Evolutionary conservation across 345 rosid genomes (phyloP).

Genomic region (Acer campestre): DNA sequence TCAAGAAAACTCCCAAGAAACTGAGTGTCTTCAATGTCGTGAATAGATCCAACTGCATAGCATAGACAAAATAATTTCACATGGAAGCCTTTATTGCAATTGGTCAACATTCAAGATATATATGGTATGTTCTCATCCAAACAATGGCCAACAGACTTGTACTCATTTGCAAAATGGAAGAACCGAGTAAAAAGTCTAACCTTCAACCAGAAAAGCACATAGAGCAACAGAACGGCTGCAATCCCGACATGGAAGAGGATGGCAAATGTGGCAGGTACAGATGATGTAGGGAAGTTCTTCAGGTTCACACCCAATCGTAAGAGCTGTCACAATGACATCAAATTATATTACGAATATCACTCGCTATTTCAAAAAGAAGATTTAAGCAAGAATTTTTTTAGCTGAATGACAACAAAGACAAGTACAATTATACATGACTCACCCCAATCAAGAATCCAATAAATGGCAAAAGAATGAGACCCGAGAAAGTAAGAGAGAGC

Average conservation of each 20-base stretch:
- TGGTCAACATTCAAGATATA: neutral
- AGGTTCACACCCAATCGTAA: constrained; percentile 72
- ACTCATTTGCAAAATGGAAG: neutral
- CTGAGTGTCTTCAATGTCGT: constrained; percentile 79
- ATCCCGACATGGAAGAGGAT: constrained; percentile 84
- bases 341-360: constrained; percentile 1
- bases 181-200: constrained; percentile 31
- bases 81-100: neutral
- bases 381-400: neutral
- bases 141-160: neutral
- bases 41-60: constrained; percentile 83
- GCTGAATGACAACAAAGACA: neutral
- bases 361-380: neutral
- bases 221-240: constrained; percentile 82
- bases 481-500: constrained; percentile 86
- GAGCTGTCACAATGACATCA: constrained; percentile 50
- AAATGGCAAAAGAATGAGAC: constrained; percentile 69
- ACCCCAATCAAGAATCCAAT: constrained; percentile 89
- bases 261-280: constrained; percentile 64
- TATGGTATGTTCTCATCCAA: neutral
- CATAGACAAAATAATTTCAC: neutral
- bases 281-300: constrained; percentile 81
- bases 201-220: constrained; percentile 95
- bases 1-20: constrained; percentile 74
- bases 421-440: constrained; percentile 31